Base-by-base conservation (phyloP, 23 red algal species). In the Chondrus crispus region DNA sequence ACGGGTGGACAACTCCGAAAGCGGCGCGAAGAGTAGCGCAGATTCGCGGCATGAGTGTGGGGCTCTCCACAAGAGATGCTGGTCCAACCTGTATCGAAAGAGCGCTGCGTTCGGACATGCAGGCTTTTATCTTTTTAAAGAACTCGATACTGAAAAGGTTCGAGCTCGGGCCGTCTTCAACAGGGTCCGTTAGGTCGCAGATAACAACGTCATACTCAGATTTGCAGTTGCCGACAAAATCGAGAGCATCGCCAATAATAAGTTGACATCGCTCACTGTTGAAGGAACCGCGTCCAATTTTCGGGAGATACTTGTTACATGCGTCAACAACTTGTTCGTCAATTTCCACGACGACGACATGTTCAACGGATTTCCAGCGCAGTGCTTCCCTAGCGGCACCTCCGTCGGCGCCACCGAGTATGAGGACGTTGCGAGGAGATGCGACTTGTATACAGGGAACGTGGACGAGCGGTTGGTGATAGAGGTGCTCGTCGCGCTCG, bases 391-490 rank as follows among this genome's bases (percentile, higher is more conserved):
- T 85, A 35, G 88, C 93, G 0, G 93, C 78, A 35, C 94, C 94
- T 46, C 94, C 94, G 66, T 99, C 97, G 57, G 83, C 97, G 50
- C 97, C 97, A 64, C 97, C 97, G 66, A 99, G 88, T 49, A 99
- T 77, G 48, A 99, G 93, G 38, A 95, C 93, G 32, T 42, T 46
- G 20, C 30, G 50, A 28, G 92, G 92, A 22, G 63, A 50, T 39
- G 80, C 82, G 85, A 95, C 91, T 29, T 95, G 28, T 2, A 99
- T 39, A 36, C 62, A 82, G 24, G 97, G 97, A 46, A 96, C 49
- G 55, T 99, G 97, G 37, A 95, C 91, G 5, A 99, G 71, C 28
- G 97, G 97, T 73, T 99, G 94, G 54, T 99, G 97, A 71, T 99
- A 99, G 43, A 94, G 82, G 38, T 62, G 78, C 83, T 99, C 97